Conservation (phyloP, 441 rosid genomes). For the Adansonia grandidieri region DNA sequence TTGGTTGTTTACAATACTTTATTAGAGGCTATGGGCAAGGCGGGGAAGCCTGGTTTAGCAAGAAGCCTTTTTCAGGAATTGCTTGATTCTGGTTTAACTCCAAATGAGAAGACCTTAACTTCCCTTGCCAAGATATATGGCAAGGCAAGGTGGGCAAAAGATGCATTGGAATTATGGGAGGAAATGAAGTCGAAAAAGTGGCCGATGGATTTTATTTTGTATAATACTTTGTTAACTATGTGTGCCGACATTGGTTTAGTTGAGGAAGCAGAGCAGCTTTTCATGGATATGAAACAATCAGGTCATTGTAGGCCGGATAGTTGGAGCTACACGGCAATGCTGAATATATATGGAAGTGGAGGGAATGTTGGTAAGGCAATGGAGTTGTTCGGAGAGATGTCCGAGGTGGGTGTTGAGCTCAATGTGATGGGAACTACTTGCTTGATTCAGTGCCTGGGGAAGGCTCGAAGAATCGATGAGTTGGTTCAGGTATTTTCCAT, state of each 20-base stretch:
- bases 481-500: slow-evolving; percentile 63
- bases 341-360: slow-evolving; percentile 78
- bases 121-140: slow-evolving; percentile 88
- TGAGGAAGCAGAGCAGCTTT: slow-evolving; percentile 84
- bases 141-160: slow-evolving; percentile 88
- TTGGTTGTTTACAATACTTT: slow-evolving; percentile 82
- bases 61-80: slow-evolving; percentile 79
- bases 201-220: slow-evolving; percentile 88
- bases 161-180: slow-evolving; percentile 80
- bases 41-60: slow-evolving; percentile 85
- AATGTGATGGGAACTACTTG: slow-evolving; percentile 95
- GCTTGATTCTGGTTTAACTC: slow-evolving; percentile 69
- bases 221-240: slow-evolving; percentile 88
- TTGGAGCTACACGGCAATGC: slow-evolving; percentile 90
- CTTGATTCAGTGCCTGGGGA: slow-evolving; percentile 84
- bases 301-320: slow-evolving; percentile 64
- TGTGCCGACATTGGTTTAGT: slow-evolving; percentile 88
- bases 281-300: slow-evolving; percentile 76
- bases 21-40: slow-evolving; percentile 91
- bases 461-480: slow-evolving; percentile 67
- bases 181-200: slow-evolving; percentile 66
- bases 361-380: slow-evolving; percentile 74
- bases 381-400: slow-evolving; percentile 70
- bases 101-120: slow-evolving; percentile 81
- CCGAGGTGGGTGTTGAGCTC: slow-evolving; percentile 50